These are phyloP conservation scores for Saccharomycopsis schoenii DNA, from an alignment of 805 yeast species.

Conservation along the genomic window DNA sequence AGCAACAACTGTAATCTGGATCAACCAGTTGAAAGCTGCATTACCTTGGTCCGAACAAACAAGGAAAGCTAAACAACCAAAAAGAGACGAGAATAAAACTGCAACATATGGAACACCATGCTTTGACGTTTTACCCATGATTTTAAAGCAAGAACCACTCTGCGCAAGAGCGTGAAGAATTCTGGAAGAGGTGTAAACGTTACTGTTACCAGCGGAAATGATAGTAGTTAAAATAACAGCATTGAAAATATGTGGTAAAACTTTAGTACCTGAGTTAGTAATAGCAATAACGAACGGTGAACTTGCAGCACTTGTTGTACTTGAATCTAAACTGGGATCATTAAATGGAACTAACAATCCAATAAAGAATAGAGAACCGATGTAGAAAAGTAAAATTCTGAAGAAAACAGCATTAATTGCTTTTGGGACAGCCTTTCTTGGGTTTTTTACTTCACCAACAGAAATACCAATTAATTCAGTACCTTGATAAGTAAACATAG, in stretches of 20 bases:
- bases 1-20: conserved; percentile 56
- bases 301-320: conserved; percentile 35
- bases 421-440: conserved; percentile 59
- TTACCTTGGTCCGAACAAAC: conserved; percentile 40
- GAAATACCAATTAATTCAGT: conserved; percentile 68
- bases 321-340: conserved; percentile 39
- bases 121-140: conserved; percentile 38
- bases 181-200: conserved; percentile 64
- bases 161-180: conserved; percentile 56
- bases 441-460: conserved; percentile 55
- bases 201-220: conserved; percentile 73
- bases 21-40: conserved; percentile 55
- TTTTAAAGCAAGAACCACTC: conserved; percentile 45
- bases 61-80: conserved; percentile 52
- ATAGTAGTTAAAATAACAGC: conserved; percentile 59
- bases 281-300: conserved; percentile 73
- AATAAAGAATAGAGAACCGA: conserved; percentile 53
- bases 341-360: conserved; percentile 63
- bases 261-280: conserved; percentile 53
- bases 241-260: conserved; percentile 61
- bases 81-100: conserved; percentile 42
- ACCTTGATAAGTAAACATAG: conserved; percentile 75
- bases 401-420: conserved; percentile 62
- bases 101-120: conserved; percentile 53
- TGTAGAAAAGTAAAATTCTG: conserved; percentile 59